Evolutionary conservation across 345 rosid genomes (phyloP).

Genomic region (Jatropha curcas): DNA sequence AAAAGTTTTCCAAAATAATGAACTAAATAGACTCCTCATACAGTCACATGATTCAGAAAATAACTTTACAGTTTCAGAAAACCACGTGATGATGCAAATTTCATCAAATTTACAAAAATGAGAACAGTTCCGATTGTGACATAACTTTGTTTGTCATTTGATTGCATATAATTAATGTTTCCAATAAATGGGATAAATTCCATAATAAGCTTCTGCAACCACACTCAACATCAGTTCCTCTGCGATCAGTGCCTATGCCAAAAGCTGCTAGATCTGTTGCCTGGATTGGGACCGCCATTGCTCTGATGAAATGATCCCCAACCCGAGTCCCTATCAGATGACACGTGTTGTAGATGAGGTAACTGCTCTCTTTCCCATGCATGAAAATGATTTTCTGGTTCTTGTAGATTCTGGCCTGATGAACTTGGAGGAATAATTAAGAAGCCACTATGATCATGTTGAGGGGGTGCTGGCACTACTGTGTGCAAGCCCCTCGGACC

Average conservation of each 20-base stretch:
- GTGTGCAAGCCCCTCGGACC: conserved; percentile 38
- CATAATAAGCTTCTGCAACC: conserved; percentile 4
- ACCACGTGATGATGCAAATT: neutral
- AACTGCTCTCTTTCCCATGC: conserved; percentile 66
- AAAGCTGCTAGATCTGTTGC: conserved; percentile 31
- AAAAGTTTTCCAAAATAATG: neutral
- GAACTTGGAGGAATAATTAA: conserved; percentile 50
- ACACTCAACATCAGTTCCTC: neutral
- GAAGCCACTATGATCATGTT: conserved; percentile 49
- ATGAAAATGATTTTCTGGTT: conserved; percentile 49
- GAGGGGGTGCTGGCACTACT: conserved; percentile 31
- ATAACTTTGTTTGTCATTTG: neutral
- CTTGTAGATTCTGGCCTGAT: conserved; percentile 40
- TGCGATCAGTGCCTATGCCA: conserved; percentile 30
- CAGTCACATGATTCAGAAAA: neutral
- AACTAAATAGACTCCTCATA: neutral
- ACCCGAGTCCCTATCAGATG: conserved; percentile 30
- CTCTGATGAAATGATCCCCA: conserved; percentile 39
- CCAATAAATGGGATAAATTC: conserved; percentile 1
- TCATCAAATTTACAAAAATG: conserved; percentile 4
- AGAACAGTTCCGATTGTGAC: neutral
- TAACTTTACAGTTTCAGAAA: conserved; percentile 14
- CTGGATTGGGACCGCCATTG: conserved; percentile 25
- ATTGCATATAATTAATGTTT: neutral
- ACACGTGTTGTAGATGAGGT: conserved; percentile 5